Base-by-base conservation (phyloP, 179 eudicot species). In the Actinidia arguta region DNA sequence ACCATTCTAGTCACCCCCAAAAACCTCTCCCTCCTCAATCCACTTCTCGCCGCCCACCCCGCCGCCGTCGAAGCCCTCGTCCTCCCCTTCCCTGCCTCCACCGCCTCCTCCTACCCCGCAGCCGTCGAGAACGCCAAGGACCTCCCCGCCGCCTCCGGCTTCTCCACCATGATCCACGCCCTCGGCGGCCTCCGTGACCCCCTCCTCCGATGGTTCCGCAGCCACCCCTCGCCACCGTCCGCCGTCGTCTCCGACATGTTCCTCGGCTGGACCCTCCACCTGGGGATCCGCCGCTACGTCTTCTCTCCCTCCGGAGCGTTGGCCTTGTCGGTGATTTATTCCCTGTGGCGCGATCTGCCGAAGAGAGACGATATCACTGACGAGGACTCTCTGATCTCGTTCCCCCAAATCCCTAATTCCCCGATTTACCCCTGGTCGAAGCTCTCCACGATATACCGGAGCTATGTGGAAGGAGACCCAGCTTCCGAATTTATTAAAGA, bases 171-270 rank as follows among this genome's bases (percentile, higher is more conserved):
- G 25, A 71, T 48, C 25, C 75, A 20, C 17, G 8, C 75, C 31
- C 20, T 71, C 27, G 55, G 75, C 55, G 31, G 24, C 1, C 96
- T 93, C 18, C 82, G 83, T 24, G 79, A 31, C 4, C 90, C 95
- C 1, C 71, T 95, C 59, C 70, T 90, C 4, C 55, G 83, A 0
- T 93, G 98, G 98, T 90, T 92, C 79, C 71, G 54, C 10, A 42
- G 80, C 84, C 93, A 95, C 82, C 91, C 87, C 8, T 85, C 82
- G 4, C 98, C 98, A 16, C 97, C 98, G 7, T 79, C 66, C 8
- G 91, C 91, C 17, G 90, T 95, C 17, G 1, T 95, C 12, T 93
- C 95, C 58, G 98, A 95, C 76, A 85, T 91, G 81, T 94, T 95
- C 80, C 87, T 94, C 11, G 96, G 97, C 16, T 94, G 86, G 84